Percentiles rank a stretch among this genome's conserved stretches.
phyloP scores from a whole-genome alignment of 2,329 filamentous ascomycete genomes.

The Aspergillus sp. region DNA sequence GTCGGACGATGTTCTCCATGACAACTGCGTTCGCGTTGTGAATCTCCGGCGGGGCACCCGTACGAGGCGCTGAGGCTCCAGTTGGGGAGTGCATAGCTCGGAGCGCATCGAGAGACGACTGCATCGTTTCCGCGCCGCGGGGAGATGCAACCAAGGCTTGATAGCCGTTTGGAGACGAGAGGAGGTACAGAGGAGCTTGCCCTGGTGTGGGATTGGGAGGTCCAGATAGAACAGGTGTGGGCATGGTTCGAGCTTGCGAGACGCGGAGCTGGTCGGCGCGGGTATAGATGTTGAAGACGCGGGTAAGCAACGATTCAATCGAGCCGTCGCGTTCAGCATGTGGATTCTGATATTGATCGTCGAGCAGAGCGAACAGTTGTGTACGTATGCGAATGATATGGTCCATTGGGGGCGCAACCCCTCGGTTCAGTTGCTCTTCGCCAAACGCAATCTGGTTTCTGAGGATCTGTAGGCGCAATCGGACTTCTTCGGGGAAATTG shows the following conservation, averaged over 20 bases:
- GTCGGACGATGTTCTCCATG: constrained; percentile 37
- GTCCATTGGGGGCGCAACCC: constrained; percentile 32
- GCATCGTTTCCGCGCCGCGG: constrained; percentile 28
- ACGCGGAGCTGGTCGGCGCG: constrained; percentile 37
- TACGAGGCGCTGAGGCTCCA: background rate
- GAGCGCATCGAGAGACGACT: constrained; percentile 16
- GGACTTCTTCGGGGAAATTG: constrained; percentile 15
- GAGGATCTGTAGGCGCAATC: constrained; percentile 22
- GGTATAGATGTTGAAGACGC: constrained; percentile 33
- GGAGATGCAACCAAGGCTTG: constrained; percentile 49
- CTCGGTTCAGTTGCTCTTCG: constrained; percentile 33
- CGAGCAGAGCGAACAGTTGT: constrained; percentile 35
- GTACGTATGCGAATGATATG: constrained; percentile 33
- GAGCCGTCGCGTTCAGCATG: constrained; percentile 26
- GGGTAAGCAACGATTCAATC: constrained; percentile 32
- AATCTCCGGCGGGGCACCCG: constrained; percentile 10
- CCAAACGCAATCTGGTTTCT: constrained; percentile 27
- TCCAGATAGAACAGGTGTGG: constrained; percentile 4
- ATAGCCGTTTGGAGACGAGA: constrained; percentile 49
- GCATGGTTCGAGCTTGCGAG: constrained; percentile 18
- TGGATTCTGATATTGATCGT: constrained; percentile 33
- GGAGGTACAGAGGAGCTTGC: constrained; percentile 40
- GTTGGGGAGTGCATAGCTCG: constrained; percentile 13
- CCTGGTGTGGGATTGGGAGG: background rate
- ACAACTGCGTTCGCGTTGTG: constrained; percentile 23